phyloP scores from a whole-genome alignment of 2,329 filamentous ascomycete genomes.

The Epichloe amarillans region DNA sequence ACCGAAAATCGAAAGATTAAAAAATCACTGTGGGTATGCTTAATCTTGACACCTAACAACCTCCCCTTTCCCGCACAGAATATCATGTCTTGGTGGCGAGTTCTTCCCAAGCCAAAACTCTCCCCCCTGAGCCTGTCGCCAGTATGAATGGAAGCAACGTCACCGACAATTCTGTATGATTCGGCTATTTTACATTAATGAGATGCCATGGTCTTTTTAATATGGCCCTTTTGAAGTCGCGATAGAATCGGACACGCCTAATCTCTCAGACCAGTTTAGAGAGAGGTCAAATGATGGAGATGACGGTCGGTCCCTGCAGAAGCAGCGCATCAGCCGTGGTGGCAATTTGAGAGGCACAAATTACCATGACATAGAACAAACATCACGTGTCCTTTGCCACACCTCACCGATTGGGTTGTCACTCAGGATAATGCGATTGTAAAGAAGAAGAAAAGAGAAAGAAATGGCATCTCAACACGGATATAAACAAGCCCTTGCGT shows the following conservation, averaged over 20 bases:
- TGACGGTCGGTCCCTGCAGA: neutral
- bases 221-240: conserved; percentile 2
- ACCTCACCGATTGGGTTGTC: neutral
- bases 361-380: conserved; percentile 4
- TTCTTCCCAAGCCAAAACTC: neutral
- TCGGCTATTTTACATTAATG: conserved; percentile 4
- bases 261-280: conserved; percentile 1
- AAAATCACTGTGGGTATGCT: conserved; percentile 19
- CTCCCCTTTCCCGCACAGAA: conserved; percentile 8
- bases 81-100: neutral
- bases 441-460: neutral
- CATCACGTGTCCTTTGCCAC: conserved; percentile 7
- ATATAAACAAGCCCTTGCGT: neutral
- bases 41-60: conserved; percentile 11
- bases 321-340: conserved; percentile 1
- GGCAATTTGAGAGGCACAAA: conserved; percentile 1
- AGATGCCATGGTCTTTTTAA: conserved; percentile 2
- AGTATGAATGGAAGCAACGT: conserved; percentile 8
- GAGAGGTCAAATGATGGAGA: neutral
- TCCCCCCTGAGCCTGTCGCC: conserved; percentile 1
- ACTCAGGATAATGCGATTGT: conserved; percentile 6
- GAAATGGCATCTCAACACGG: conserved; percentile 1
- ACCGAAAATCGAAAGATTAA: conserved; percentile 13
- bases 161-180: conserved; percentile 6
- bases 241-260: neutral